phyloP scores from a whole-genome alignment of 2,329 filamentous ascomycete species.

The Botryotinia globosa region DNA sequence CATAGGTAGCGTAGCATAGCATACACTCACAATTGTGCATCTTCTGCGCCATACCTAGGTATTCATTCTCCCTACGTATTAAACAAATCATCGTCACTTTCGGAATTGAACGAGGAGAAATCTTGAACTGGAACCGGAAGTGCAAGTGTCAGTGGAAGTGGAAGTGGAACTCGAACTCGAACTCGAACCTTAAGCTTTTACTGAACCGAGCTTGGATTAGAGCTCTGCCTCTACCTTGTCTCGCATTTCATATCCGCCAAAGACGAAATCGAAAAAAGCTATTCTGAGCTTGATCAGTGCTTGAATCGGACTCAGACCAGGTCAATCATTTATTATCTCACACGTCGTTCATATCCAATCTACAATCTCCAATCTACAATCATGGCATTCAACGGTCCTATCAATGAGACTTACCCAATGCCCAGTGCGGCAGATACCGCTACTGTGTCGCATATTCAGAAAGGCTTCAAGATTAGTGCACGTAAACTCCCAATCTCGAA shows the following conservation, averaged over 20 bases:
- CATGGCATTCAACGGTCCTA: slow-evolving; percentile 38
- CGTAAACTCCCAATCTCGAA: slow-evolving; percentile 95
- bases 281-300: neutral
- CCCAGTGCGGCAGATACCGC: slow-evolving; percentile 50
- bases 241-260: neutral
- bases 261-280: neutral
- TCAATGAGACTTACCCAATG: slow-evolving; percentile 55
- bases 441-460: slow-evolving; percentile 57
- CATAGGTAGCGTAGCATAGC: neutral
- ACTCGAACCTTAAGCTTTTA: neutral
- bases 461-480: slow-evolving; percentile 71
- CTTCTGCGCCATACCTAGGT: neutral
- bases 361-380: neutral
- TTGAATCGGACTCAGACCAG: neutral
- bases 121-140: neutral
- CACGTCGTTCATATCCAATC: neutral
- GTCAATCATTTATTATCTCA: neutral
- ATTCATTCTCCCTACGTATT: neutral
- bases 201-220: neutral
- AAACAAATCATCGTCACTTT: neutral
- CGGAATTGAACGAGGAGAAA: neutral
- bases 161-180: neutral
- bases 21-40: neutral
- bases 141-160: neutral
- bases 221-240: neutral